Evolutionary conservation across 169 alveolate species (phyloP).

Genomic region (Eimeria brunetti): DNA sequence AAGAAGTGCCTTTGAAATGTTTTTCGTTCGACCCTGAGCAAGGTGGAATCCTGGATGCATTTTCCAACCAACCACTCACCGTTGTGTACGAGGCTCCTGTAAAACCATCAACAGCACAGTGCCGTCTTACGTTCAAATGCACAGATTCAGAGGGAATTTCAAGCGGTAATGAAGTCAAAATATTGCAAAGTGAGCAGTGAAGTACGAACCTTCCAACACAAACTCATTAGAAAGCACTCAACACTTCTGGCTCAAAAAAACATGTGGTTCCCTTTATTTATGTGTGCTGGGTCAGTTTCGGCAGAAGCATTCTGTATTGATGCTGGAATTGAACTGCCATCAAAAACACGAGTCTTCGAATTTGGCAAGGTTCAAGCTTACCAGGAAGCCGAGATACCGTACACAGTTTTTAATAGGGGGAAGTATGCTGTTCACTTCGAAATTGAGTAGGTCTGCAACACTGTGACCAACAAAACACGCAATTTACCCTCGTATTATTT

Average conservation of each 20-base stretch:
- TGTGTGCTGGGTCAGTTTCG: conserved; percentile 80
- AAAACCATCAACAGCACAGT: conserved; percentile 57
- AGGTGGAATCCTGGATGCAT: conserved; percentile 51
- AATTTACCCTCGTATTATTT: background rate
- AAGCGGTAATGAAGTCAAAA: conserved; percentile 37
- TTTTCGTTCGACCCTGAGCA: conserved; percentile 46
- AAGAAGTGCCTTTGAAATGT: conserved; percentile 19
- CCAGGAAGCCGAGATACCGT: conserved; percentile 90
- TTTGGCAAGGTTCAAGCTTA: conserved; percentile 95
- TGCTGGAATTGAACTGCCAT: conserved; percentile 90
- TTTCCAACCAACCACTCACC: conserved; percentile 43
- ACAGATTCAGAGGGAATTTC: conserved; percentile 53
- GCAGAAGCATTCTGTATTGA: conserved; percentile 95
- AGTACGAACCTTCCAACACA: background rate
- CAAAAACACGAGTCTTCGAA: conserved; percentile 90
- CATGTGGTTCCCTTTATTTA: background rate
- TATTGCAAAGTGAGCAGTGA: conserved; percentile 34
- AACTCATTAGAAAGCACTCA: background rate
- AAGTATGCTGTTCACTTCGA: conserved; percentile 91
- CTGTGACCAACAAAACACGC: background rate
- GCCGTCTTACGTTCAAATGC: conserved; percentile 55
- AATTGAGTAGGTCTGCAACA: conserved; percentile 79
- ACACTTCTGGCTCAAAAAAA: background rate
- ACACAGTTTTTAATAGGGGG: conserved; percentile 91
- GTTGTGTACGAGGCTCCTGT: conserved; percentile 32